Evolutionary conservation across 106 monocot genomes (phyloP).

Genomic region (Ottelia alismoides): DNA sequence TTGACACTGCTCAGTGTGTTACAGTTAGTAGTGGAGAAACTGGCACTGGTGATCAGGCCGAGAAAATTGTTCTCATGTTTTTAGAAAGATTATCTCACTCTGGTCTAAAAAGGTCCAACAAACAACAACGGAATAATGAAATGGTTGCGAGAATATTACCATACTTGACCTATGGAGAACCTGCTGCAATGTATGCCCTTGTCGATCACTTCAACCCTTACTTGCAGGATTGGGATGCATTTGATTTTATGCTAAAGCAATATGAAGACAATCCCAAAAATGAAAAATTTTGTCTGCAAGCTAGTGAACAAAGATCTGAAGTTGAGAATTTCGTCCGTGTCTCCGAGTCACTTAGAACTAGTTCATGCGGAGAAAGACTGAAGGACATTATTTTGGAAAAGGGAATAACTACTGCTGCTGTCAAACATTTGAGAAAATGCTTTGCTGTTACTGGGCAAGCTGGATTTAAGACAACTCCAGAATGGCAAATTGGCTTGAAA

Average conservation of each 20-base stretch:
- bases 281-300: no score
- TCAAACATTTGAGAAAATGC: conserved; percentile 44
- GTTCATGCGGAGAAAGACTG: conserved; percentile 81
- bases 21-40: conserved; percentile 49
- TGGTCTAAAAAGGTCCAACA: conserved; percentile 63
- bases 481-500: conserved; percentile 62
- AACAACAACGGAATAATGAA: conserved; percentile 89
- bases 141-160: conserved; percentile 98
- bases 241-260: conserved; percentile 50
- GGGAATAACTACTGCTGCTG: conserved; percentile 54
- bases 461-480: conserved; percentile 48
- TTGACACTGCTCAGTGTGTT: conserved; percentile 60
- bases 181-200: conserved; percentile 96
- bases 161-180: conserved; percentile 92
- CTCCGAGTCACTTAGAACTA: conserved; percentile 83
- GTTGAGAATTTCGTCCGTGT: conserved; percentile 92
- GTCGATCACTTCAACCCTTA: conserved; percentile 82
- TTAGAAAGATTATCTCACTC: conserved; percentile 73
- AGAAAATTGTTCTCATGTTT: conserved; percentile 94
- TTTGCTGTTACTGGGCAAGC: conserved; percentile 41
- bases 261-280: conserved; percentile 52
- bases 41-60: conserved; percentile 76
- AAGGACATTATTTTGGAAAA: conserved; percentile 91
- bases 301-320: conserved; percentile 53
- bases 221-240: conserved; percentile 67